Percentiles rank a stretch among this genome's conserved stretches.
Conservation (phyloP, 2,329 filamentous ascomycete genomes). For the Fusarium cyanostomum region DNA sequence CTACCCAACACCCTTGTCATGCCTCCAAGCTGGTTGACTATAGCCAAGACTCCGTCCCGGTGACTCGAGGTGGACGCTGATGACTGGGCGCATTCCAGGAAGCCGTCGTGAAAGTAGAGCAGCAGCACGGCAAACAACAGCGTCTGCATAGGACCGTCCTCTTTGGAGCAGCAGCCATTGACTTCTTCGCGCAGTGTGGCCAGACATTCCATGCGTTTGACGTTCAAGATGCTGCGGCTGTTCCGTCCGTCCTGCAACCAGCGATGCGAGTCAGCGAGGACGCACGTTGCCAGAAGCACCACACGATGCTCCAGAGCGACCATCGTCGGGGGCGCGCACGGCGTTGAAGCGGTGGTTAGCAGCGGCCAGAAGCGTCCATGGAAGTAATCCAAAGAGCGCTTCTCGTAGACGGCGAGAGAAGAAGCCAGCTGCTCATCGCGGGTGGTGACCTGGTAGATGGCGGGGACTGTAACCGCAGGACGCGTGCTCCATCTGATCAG, state of each 20-base stretch:
- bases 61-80: slow-evolving; percentile 49
- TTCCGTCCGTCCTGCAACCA: slow-evolving; percentile 46
- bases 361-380: slow-evolving; percentile 48
- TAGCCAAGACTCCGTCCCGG: slow-evolving; percentile 49
- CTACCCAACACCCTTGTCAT: slow-evolving; percentile 37
- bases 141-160: slow-evolving; percentile 45
- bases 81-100: slow-evolving; percentile 47
- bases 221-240: slow-evolving; percentile 38
- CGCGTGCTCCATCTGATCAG: slow-evolving; percentile 55
- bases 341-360: slow-evolving; percentile 42
- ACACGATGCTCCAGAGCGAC: slow-evolving; percentile 47
- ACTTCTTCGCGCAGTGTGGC: slow-evolving; percentile 47
- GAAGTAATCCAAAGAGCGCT: slow-evolving; percentile 47
- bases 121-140: slow-evolving; percentile 54
- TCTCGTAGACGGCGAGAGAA: slow-evolving; percentile 44
- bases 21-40: slow-evolving; percentile 47
- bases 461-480: slow-evolving; percentile 44
- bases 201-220: slow-evolving; percentile 44
- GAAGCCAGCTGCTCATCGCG: slow-evolving; percentile 40
- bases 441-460: slow-evolving; percentile 42
- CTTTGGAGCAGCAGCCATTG: slow-evolving; percentile 44
- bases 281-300: slow-evolving; percentile 46
- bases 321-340: slow-evolving; percentile 44
- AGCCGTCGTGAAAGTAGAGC: slow-evolving; percentile 54
- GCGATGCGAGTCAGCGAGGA: slow-evolving; percentile 46